Conservation (phyloP, 441 rosid genomes). For the Syzygium syzygioides region DNA sequence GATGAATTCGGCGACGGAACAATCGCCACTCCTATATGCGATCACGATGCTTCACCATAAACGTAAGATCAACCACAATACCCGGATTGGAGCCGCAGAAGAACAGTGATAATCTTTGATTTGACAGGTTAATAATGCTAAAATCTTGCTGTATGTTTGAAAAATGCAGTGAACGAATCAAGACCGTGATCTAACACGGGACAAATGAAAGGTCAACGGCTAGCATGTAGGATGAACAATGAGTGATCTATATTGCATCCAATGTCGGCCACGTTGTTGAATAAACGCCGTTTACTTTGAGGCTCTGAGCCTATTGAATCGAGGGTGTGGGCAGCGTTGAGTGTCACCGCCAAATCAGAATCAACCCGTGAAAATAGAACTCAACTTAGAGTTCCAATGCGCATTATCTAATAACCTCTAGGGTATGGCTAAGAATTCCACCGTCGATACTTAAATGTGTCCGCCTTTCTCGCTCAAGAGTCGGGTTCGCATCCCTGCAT, state of each 20-base stretch:
- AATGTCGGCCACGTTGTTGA: not conserved
- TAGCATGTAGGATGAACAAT: not conserved
- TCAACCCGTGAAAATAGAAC: not conserved
- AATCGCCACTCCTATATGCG: not conserved
- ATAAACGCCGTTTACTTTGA: not conserved
- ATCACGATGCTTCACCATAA: not conserved
- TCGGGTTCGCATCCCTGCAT: not conserved
- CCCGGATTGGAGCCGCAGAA: not conserved
- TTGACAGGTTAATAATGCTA: not conserved
- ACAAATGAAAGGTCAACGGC: not conserved
- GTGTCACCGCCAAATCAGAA: not conserved
- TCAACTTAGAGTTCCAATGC: not conserved
- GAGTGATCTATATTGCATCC: not conserved
- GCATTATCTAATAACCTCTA: not conserved
- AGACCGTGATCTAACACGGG: not conserved
- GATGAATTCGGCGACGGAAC: not conserved
- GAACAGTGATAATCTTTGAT: not conserved
- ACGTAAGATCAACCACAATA: not conserved
- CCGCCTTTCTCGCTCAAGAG: not conserved
- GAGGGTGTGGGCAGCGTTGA: not conserved
- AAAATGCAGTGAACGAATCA: not conserved
- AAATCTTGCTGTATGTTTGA: not conserved
- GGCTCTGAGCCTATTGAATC: not conserved
- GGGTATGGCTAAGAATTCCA: not conserved
- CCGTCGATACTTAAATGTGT: no score